Base-by-base conservation (phyloP, 139 green algal genomes). In the Parachlorella kessleri region DNA sequence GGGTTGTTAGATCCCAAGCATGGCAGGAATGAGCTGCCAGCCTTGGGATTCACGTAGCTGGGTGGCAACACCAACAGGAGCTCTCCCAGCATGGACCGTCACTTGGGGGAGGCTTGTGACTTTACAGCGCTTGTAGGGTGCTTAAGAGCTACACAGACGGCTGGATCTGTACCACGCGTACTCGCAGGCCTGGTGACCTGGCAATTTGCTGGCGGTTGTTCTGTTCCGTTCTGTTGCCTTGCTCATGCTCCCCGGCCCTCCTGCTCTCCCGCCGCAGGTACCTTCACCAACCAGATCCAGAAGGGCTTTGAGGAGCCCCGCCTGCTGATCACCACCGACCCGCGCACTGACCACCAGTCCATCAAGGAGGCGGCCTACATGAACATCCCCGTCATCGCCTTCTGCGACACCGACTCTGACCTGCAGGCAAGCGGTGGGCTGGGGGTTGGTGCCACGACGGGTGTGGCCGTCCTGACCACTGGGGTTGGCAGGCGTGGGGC, bases 261-360 rank as follows among this genome's bases (percentile, higher is more conserved):
- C 24, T 6, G 10, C 33, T 65, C 7, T 28, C 54, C 2, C 42
- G 4, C 38, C 35, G 39, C 85, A 89, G 86, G 96, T 84, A 98
- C 96, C 38, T 99, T 98, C 93, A 99, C 97, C 67, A 99, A 99
- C 87, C 97, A 99, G 92, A 94, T 98, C 69, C 95, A 99, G 87
- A 97, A 98, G 87, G 83, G 90, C 70, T 99, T 98, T 80, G 91
- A 96, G 88, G 97, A 99, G 94, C 97, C 97, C 3, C 90, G 97
- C 64, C 91, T 99, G 85, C 87, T 99, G 24, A 88, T 99, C 55
- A 84, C 99, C 69, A 99, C 96, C 28, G 95, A 99, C 84, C 95
- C 94, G 39, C 88, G 94, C 75, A 96, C 91, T 30, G 94, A 97
- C 90, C 94, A 96, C 83, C 96, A 99, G 95, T 95, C 97, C 59